Evolutionary conservation across 148 eudicot species (phyloP).

Genomic region (Rhododendron mucronatum): DNA sequence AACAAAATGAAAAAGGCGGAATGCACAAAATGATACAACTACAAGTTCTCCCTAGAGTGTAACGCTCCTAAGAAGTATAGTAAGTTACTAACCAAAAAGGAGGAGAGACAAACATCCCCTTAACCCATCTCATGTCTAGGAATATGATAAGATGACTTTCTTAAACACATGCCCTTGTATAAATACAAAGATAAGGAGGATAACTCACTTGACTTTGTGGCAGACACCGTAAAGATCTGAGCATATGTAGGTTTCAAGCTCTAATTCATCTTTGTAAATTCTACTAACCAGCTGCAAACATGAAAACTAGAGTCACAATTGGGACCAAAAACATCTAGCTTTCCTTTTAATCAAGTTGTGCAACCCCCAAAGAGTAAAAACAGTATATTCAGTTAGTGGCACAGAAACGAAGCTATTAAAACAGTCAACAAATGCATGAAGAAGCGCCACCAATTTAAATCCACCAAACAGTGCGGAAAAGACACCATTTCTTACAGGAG

Average conservation of each 20-base stretch:
- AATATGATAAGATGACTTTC: not conserved
- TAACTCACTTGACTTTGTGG: slow-evolving; percentile 54
- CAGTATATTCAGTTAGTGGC: not conserved
- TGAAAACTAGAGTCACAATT: slow-evolving; percentile 8
- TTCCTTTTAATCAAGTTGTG: not conserved
- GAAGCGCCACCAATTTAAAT: not conserved
- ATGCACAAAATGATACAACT: not conserved
- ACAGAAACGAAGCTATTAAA: not conserved
- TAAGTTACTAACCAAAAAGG: not conserved
- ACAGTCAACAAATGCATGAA: not conserved
- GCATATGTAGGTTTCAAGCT: slow-evolving; percentile 78
- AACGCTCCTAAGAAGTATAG: not conserved
- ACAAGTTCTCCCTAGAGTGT: not conserved
- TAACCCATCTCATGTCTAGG: not conserved
- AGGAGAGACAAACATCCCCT: not conserved
- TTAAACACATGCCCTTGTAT: not conserved
- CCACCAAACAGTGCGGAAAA: not conserved
- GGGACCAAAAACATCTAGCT: not conserved
- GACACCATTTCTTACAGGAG: not conserved
- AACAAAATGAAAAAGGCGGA: not conserved
- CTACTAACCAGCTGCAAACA: slow-evolving; percentile 52
- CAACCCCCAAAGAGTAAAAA: not conserved
- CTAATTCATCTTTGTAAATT: slow-evolving; percentile 77
- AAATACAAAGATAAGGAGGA: not conserved
- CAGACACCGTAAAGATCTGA: slow-evolving; percentile 75